Base-by-base conservation (phyloP, 2,329 filamentous ascomycete species). In the Dichotomopilus funicola region DNA sequence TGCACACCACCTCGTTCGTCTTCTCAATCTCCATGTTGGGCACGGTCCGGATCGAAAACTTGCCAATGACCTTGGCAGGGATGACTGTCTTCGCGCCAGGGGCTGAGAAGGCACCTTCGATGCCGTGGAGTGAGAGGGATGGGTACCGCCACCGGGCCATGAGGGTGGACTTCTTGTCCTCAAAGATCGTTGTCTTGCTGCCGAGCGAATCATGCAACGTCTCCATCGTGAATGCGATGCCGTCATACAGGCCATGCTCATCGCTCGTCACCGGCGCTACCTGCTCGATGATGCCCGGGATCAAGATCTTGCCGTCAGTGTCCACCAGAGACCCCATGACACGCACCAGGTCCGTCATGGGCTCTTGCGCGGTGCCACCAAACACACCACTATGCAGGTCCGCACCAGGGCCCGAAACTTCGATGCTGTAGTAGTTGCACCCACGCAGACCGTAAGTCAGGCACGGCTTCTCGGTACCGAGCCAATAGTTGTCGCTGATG, bases 401-500 rank as follows among this genome's bases (percentile, higher is more conserved):
- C 63, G 92, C 89, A 42, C 86, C 94, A 9, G 94, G 94, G 0
- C 94, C 94, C 7, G 88, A 91, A 61, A 99, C 78, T 73, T 94
- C 88, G 64, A 99, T 75, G 51, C 87, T 89, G 78, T 97, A 99
- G 81, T 99, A 99, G 78, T 95, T 97, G 84, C 89, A 95, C 53
- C 94, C 94, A 63, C 94, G 88, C 60, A 99, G 87, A 65, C 94
- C 94, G 71, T 99, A 99, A 8, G 94, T 99, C 68, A 99, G 76
- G 73, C 94, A 99, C 10, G 94, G 94, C 81, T 96, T 96, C 80
- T 97, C 91, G 5, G 94, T 97, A 57, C 94, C 94, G 42, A 99
- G 85, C 94, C 94, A 99, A 84, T 99, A 99, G 81, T 99, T 99
- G 74, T 99, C 94, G 48, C 90, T 96, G 70, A 99, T 99, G 76